Conservation (phyloP, 2,329 filamentous ascomycete species). For the Zelopaecilomyces penicillatus region DNA sequence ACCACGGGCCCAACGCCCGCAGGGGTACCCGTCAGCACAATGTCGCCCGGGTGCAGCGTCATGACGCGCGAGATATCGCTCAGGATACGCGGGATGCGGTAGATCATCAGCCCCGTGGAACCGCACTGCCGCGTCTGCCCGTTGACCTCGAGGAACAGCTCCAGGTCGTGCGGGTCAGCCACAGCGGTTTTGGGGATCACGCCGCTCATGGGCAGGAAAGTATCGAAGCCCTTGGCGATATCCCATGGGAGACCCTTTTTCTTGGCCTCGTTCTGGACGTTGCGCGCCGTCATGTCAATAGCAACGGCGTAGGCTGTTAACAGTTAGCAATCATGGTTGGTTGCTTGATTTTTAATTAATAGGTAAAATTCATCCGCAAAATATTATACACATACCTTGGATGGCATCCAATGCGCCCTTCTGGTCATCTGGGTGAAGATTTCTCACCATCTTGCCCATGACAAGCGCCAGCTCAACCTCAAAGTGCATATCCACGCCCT, state of each 20-base stretch:
- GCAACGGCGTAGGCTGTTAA: slow-evolving; percentile 69
- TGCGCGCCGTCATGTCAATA: slow-evolving; percentile 96
- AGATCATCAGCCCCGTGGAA: slow-evolving; percentile 90
- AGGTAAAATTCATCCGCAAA: background rate
- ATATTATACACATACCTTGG: slow-evolving; percentile 46
- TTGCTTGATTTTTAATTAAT: background rate
- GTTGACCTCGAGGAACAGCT: slow-evolving; percentile 82
- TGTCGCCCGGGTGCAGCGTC: slow-evolving; percentile 84
- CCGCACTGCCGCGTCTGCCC: slow-evolving; percentile 70
- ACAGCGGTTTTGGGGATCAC: slow-evolving; percentile 74
- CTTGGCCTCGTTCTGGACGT: slow-evolving; percentile 94
- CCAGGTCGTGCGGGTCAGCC: slow-evolving; percentile 77
- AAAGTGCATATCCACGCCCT: slow-evolving; percentile 80
- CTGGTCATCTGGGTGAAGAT: slow-evolving; percentile 67
- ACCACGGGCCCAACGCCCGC: slow-evolving; percentile 87
- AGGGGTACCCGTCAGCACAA: slow-evolving; percentile 92
- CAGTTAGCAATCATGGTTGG: too few relatives aligned
- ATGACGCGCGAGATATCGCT: slow-evolving; percentile 92
- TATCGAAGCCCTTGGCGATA: slow-evolving; percentile 96
- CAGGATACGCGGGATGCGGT: slow-evolving; percentile 77
- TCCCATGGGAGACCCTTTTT: slow-evolving; percentile 90
- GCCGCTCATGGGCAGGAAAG: slow-evolving; percentile 81
- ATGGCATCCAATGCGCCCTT: slow-evolving; percentile 74
- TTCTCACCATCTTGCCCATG: slow-evolving; percentile 71
- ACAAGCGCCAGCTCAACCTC: slow-evolving; percentile 91